phyloP scores from a whole-genome alignment of 2,329 filamentous ascomycete genomes.

The Verticillium isaacii region DNA sequence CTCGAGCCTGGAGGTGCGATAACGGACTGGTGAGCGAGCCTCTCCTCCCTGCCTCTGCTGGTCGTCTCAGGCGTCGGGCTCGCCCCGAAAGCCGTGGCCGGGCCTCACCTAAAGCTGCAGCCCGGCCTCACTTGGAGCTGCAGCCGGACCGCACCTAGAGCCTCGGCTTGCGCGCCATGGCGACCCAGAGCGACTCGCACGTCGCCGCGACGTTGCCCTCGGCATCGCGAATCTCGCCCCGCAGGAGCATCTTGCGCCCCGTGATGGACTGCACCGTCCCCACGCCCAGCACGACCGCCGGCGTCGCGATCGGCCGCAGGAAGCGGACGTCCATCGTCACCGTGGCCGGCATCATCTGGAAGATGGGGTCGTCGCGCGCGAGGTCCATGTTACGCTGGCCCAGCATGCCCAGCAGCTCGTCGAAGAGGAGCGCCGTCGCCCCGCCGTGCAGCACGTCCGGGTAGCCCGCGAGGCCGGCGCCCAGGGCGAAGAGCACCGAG shows the following conservation, averaged over 20 bases:
- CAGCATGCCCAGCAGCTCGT: conserved; percentile 30
- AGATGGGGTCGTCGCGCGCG: conserved; percentile 22
- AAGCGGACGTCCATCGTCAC: conserved; percentile 28
- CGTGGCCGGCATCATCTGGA: conserved; percentile 25
- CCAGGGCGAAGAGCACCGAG: conserved; percentile 25
- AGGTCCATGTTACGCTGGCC: conserved; percentile 29
- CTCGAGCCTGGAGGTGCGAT: neutral
- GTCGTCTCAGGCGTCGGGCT: no score
- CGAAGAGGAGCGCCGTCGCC: conserved; percentile 26
- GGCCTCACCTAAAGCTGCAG: neutral
- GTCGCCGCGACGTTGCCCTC: conserved; percentile 22
- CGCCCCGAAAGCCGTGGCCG: no score
- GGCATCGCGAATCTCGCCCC: conserved; percentile 22
- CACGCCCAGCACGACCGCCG: conserved; percentile 23
- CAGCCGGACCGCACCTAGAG: neutral
- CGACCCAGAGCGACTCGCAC: conserved; percentile 13
- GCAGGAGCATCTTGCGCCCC: conserved; percentile 27
- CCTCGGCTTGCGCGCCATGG: conserved; percentile 3
- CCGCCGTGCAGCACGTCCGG: conserved; percentile 30
- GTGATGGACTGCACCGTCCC: conserved; percentile 24
- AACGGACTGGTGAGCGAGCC: neutral
- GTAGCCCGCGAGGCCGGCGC: conserved; percentile 27
- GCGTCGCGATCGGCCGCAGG: conserved; percentile 23
- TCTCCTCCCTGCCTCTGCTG: no score
- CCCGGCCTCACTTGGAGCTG: neutral